phyloP scores from a whole-genome alignment of 2,329 filamentous ascomycete genomes.

The Calonectria leucothoes region DNA sequence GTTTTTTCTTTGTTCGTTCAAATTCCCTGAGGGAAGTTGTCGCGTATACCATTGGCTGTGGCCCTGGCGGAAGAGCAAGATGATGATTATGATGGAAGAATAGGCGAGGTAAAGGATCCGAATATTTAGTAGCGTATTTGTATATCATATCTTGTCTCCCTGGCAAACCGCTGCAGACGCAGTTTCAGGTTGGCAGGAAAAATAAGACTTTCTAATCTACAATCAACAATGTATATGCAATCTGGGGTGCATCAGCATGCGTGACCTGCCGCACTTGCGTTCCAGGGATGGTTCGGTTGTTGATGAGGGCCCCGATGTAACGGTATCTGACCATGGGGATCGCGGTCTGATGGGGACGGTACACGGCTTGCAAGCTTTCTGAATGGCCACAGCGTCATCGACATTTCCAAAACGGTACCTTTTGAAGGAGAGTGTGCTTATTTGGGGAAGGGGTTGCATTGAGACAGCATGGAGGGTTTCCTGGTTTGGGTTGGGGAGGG shows the following conservation, averaged over 20 bases:
- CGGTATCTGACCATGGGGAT: not conserved
- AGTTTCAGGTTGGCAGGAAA: constrained; percentile 2
- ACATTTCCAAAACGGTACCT: not conserved
- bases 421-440: not conserved
- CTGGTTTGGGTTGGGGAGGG: constrained; percentile 3
- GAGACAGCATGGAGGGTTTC: not conserved
- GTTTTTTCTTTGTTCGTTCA: constrained; percentile 7
- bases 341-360: not conserved
- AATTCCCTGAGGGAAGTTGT: constrained; percentile 16
- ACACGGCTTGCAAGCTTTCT: not conserved
- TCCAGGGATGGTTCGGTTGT: not conserved
- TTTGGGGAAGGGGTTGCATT: constrained; percentile 5
- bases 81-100: constrained; percentile 11
- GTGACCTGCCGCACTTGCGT: constrained; percentile 12
- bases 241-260: constrained; percentile 5
- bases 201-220: constrained; percentile 24
- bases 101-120: not conserved
- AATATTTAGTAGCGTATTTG: constrained; percentile 11
- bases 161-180: not conserved
- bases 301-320: constrained; percentile 3
- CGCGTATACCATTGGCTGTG: constrained; percentile 21
- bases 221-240: not conserved
- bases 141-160: constrained; percentile 6
- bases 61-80: constrained; percentile 1
- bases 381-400: not conserved